These are phyloP conservation scores for Tanacetum coccineum DNA, from an alignment of 129 eudicot genomes.

Conservation along the genomic window DNA sequence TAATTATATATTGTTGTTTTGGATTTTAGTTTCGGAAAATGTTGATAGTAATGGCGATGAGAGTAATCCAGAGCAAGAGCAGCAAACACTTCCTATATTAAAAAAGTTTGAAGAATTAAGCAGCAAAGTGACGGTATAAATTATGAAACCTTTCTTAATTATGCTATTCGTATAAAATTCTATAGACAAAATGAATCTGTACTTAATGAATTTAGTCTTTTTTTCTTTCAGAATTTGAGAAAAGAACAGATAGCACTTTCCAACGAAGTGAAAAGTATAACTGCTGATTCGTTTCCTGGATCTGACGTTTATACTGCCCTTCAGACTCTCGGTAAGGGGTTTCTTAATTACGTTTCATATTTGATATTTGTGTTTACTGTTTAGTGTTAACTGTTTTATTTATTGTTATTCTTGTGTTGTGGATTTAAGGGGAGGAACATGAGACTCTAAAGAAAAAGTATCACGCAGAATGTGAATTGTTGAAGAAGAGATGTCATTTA, in stretches of 20 bases:
- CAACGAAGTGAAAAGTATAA: slow-evolving; percentile 68
- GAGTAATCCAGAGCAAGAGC: slow-evolving; percentile 31
- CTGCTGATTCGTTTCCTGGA: slow-evolving; percentile 62
- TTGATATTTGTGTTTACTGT: not conserved
- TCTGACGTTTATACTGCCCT: slow-evolving; percentile 58
- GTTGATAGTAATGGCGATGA: slow-evolving; percentile 30
- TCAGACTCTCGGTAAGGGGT: slow-evolving; percentile 67
- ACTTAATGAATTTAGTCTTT: too few species aligned
- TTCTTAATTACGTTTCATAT: slow-evolving; percentile 8
- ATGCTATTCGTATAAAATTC: not conserved
- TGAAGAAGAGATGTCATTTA: slow-evolving; percentile 61
- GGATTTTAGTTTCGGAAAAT: slow-evolving; percentile 31
- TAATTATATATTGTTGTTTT: not conserved
- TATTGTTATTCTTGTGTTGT: slow-evolving; percentile 4
- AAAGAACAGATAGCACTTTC: slow-evolving; percentile 57
- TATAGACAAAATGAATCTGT: too few species aligned
- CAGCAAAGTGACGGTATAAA: slow-evolving; percentile 54
- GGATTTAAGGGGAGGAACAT: slow-evolving; percentile 47
- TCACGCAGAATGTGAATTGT: slow-evolving; percentile 47
- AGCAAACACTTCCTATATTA: slow-evolving; percentile 55
- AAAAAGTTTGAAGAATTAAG: slow-evolving; percentile 54
- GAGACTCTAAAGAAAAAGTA: slow-evolving; percentile 64
- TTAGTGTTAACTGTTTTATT: slow-evolving; percentile 5
- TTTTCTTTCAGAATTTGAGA: slow-evolving; percentile 48
- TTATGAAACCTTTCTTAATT: not conserved